These are phyloP conservation scores for Juglanconis sp. DNA, from an alignment of 2,329 filamentous ascomycete species.

Conservation along the genomic window DNA sequence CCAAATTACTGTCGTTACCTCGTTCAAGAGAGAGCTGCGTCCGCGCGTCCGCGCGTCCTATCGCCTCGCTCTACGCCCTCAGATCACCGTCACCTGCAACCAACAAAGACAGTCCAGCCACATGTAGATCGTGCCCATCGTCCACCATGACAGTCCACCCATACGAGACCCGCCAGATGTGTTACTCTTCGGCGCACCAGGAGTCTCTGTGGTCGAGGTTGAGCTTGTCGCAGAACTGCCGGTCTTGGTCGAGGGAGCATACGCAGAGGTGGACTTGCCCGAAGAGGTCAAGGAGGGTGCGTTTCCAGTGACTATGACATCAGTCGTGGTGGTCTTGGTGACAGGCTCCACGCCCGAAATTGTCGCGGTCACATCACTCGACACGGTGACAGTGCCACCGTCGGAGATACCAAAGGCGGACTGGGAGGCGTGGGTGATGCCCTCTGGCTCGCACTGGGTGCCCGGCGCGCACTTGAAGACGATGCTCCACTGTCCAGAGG, in stretches of 20 bases:
- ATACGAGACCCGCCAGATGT: background rate
- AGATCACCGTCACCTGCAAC: background rate
- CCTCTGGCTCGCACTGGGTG: conserved; percentile 42
- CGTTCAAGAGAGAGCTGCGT: background rate
- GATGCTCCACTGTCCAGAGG: conserved; percentile 43
- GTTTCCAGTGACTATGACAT: background rate
- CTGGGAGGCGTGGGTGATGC: conserved; percentile 38
- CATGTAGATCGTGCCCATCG: background rate
- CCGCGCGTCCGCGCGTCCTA: background rate
- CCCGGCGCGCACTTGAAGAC: conserved; percentile 42
- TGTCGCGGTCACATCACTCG: background rate
- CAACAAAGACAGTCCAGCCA: background rate
- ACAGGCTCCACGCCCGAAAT: background rate
- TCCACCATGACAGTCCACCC: background rate
- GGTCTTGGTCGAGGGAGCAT: background rate
- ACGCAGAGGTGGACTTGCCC: background rate
- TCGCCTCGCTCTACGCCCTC: background rate
- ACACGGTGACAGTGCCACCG: background rate
- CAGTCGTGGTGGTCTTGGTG: background rate
- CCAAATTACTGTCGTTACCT: background rate
- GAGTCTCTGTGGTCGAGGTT: background rate
- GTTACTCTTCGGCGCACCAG: background rate
- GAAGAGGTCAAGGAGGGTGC: background rate
- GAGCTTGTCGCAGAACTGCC: background rate
- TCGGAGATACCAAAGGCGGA: background rate